Evolutionary conservation across 306 rosid genomes (phyloP), one percentile per base, ranked within the genome.

Genomic region (Dalbergia cochinchinensis): DNA sequence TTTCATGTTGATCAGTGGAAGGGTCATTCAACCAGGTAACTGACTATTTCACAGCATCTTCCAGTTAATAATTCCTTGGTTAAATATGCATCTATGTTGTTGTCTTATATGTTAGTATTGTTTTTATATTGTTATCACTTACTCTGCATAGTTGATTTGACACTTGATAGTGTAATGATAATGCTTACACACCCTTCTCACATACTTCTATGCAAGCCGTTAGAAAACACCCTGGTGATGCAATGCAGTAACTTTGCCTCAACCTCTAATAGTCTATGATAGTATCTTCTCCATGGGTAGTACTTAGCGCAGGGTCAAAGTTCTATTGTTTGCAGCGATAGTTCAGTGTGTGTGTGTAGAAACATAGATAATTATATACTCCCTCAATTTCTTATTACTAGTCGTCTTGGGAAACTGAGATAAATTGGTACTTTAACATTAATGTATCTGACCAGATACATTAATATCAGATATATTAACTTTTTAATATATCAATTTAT

Each of bases 1-100:
- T 22, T 91, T 80, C 41, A 70, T 39, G 83, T 94, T 80, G 83
- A 89, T 90, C 94, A 91, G 39, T 94, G 97, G 97, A 85, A 62
- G 67, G 99, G 88, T 34, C 97, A 94, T 86, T 85, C 94, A 63
- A 57, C 78, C 5, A 70, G 84, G 97, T 92, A 86, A 84, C 47
- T 82, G 5, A 11, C 16, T 68, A 14, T 65, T 64, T 44, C 33
- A 37, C 74, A 64, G 20, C 73, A 58, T 45, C 35, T 58, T 34
- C 19, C 70, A 50, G 14, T 73, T 78, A 0, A 26, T 61, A 33
- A 18, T 78, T 72, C 9, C 42, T 37, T 65, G 18, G 60, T 54
- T 6, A n/a, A n/a, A 16, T 5, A 7, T 16, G 20, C 60, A 54
- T 54, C 19, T n/a, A 54, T 54, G 18, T n/a, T 54, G 33, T n/a